A percentile compares a stretch with the other conserved stretches of the same genome.
Evolutionary conservation across 768 basidiomycete species (phyloP).

Genomic region (Psilocybe subaeruginosa): DNA sequence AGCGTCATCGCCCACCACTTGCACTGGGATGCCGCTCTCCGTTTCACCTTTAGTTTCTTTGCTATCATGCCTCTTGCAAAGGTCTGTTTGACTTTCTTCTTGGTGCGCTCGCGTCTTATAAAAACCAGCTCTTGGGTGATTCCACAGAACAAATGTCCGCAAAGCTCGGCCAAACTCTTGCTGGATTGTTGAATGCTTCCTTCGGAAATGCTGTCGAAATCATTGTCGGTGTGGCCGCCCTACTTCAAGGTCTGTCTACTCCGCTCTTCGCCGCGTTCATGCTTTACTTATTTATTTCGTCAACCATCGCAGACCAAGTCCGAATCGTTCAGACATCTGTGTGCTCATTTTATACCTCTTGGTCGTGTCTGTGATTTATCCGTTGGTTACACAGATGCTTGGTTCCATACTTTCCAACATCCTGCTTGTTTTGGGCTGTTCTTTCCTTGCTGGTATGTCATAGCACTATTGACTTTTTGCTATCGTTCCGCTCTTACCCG

Average conservation of each 20-base stretch:
- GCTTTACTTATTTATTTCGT: conserved; percentile 13
- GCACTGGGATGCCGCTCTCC: conserved; percentile 76
- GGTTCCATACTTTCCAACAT: conserved; percentile 92
- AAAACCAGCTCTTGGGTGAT: conserved; percentile 68
- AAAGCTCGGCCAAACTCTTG: conserved; percentile 81
- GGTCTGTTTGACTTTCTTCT: conserved; percentile 37
- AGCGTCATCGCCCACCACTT: conserved; percentile 64
- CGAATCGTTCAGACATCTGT: conserved; percentile 93
- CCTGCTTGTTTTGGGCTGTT: conserved; percentile 87
- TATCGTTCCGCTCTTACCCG: neutral
- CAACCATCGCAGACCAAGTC: conserved; percentile 57
- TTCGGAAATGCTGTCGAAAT: conserved; percentile 88
- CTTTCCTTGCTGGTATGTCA: conserved; percentile 76
- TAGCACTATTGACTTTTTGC: conserved; percentile 4
- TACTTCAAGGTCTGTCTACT: conserved; percentile 62
- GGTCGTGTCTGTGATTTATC: neutral
- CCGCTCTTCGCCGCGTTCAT: neutral
- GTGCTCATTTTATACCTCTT: conserved; percentile 19
- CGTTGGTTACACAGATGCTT: conserved; percentile 58
- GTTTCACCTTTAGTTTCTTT: conserved; percentile 76
- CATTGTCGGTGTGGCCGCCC: conserved; percentile 85
- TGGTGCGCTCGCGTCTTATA: conserved; percentile 4
- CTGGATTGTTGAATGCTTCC: conserved; percentile 85
- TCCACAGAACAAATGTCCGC: conserved; percentile 82
- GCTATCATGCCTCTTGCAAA: conserved; percentile 89